Base-by-base conservation (phyloP, 192 early-diverging fungal genomes). In the Pilaira anomala region DNA sequence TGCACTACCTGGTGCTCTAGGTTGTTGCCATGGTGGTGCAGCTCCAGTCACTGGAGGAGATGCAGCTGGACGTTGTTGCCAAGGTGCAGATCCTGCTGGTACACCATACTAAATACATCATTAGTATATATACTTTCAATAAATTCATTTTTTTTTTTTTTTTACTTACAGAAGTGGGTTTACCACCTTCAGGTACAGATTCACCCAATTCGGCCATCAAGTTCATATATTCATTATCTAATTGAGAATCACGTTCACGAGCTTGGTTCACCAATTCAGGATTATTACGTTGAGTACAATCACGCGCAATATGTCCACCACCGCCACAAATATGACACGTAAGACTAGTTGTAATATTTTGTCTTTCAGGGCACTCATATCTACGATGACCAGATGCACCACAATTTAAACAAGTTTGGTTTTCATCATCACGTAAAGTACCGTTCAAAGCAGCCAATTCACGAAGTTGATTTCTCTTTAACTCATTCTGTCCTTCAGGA, bases 181-280 rank as follows among this genome's bases (percentile, higher is more conserved):
- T 48, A 49, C 59, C 12, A 6, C 59, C 68, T 33, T 69, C 73
- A 39, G 77, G 69, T 22, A 78, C 78, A 11, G 72, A 62, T 64
- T 88, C 91, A 54, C 92, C 92, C 16, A 98, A 73, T 73, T 98
- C 96, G 24, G 93, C 94, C 95, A 98, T 97, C 22, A 98, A 77
- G 60, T 80, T 93, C 52, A 89, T 77, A 61, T 96, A 96, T 73
- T 98, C 95, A 5, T 80, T 80, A 69, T 97, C 94, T 9, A 97
- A 75, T 80, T 93, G 87, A 66, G 89, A 82, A 61, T 96, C 91
- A 14, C 91, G 79, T 46, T 94, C 84, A 29, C 84, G 81, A 1
- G 92, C 88, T 61, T 82, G 74, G 33, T 84, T 78, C 64, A 91
- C 66, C 1, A 83, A 83, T 41, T 84, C 86, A 0, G 94, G 96